Percentiles rank a stretch among this genome's conserved stretches.
These are phyloP conservation scores for Tetragonia tetragonoides DNA, from an alignment of 148 eudicot species.

Conservation along the genomic window DNA sequence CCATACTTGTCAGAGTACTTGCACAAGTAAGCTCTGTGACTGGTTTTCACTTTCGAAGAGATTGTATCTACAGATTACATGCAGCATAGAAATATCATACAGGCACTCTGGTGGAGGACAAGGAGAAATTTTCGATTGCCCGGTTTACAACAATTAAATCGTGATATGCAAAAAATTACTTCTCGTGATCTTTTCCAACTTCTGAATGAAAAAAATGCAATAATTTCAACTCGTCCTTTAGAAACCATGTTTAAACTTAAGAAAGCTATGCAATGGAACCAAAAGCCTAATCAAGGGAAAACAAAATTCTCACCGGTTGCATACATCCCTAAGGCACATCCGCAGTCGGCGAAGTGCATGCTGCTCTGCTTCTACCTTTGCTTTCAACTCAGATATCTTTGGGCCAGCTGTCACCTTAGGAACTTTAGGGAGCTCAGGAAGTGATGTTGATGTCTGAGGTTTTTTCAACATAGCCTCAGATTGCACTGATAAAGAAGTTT, in stretches of 20 bases:
- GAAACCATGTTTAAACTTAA: neutral
- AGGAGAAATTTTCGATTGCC: neutral
- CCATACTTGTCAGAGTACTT: neutral
- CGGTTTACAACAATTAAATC: neutral
- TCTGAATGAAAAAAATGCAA: no score
- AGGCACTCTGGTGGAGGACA: neutral
- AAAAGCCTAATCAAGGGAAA: neutral
- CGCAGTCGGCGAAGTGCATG: constrained; percentile 95
- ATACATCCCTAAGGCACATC: constrained; percentile 97
- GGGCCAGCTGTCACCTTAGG: constrained; percentile 81
- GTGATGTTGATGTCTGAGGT: constrained; percentile 39
- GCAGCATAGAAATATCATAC: neutral
- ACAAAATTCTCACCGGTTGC: constrained; percentile 70
- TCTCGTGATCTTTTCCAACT: no score
- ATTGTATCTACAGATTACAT: neutral
- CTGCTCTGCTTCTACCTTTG: constrained; percentile 95
- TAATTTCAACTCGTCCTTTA: neutral
- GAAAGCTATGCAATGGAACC: neutral
- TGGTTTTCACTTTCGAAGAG: neutral
- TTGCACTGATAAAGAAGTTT: constrained; percentile 75
- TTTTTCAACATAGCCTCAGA: constrained; percentile 41
- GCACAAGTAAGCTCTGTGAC: neutral
- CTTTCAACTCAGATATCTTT: constrained; percentile 82
- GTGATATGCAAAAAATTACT: no score
- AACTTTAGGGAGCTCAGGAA: constrained; percentile 83